Conservation (phyloP, 192 early-diverging fungal species). For the Thamnidium elegans region DNA sequence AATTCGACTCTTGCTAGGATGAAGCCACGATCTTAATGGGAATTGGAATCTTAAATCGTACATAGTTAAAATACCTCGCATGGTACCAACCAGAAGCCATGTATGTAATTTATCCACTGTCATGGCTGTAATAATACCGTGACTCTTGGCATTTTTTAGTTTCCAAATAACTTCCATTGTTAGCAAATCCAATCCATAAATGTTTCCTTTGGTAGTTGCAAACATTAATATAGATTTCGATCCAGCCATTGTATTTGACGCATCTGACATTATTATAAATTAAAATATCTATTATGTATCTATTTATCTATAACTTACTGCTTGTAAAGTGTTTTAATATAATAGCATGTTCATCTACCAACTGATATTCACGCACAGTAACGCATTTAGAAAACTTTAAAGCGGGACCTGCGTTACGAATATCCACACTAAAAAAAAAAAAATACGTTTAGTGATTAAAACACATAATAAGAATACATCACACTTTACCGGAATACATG, state of each 20-base stretch:
- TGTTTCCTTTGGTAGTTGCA: conserved; percentile 66
- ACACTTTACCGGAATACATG: conserved; percentile 60
- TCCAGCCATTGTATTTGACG: conserved; percentile 41
- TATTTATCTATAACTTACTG: conserved; percentile 37
- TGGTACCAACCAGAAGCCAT: conserved; percentile 74
- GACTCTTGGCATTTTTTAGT: conserved; percentile 49
- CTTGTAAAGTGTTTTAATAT: conserved; percentile 67
- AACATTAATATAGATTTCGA: conserved; percentile 67
- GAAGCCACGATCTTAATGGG: conserved; percentile 68
- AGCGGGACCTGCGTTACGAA: conserved; percentile 34
- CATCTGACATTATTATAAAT: conserved; percentile 10
- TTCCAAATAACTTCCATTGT: conserved; percentile 69
- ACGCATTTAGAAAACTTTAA: conserved; percentile 65
- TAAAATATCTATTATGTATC: background rate
- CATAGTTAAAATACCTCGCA: conserved; percentile 70
- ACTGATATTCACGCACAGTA: conserved; percentile 50
- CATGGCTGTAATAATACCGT: conserved; percentile 69
- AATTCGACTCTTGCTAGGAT: conserved; percentile 66
- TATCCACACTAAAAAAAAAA: conserved; percentile 46
- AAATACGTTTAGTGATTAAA: background rate
- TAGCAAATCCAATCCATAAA: conserved; percentile 70
- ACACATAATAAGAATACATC: background rate
- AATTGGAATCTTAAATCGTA: conserved; percentile 80
- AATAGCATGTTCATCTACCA: conserved; percentile 59
- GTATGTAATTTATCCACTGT: conserved; percentile 54